Percentiles rank a stretch among this genome's conserved stretches.
Conservation (phyloP, 108 stramenopile species). For the Parmales sp. region DNA sequence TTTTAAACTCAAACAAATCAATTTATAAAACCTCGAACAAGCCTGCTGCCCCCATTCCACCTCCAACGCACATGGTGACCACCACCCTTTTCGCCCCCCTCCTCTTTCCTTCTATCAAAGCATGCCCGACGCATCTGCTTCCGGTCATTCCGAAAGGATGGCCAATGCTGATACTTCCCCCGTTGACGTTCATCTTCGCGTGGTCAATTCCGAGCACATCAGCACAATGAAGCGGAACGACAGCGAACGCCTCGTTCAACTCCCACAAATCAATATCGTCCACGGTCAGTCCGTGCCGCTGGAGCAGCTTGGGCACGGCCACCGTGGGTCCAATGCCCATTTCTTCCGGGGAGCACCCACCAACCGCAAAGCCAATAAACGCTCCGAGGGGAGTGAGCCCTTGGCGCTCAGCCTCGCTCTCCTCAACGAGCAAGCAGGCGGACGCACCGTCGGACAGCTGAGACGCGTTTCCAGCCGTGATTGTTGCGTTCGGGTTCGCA, state of each 20-base stretch:
- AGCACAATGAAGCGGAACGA: constrained; percentile 86
- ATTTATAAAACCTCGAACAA: constrained; percentile 17
- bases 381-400: constrained; percentile 20
- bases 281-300: constrained; percentile 58
- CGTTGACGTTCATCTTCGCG: constrained; percentile 77
- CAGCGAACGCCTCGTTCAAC: constrained; percentile 99
- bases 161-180: constrained; percentile 86
- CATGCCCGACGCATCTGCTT: constrained; percentile 15
- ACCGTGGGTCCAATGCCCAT: constrained; percentile 95
- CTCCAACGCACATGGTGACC: constrained; percentile 20
- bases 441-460: constrained; percentile 44
- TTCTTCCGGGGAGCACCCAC: constrained; percentile 80
- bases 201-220: constrained; percentile 90
- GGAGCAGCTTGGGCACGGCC: constrained; percentile 78
- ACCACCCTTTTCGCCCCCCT: constrained; percentile 21
- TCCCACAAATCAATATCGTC: constrained; percentile 91
- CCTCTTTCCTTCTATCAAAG: constrained; percentile 17
- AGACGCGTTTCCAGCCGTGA: constrained; percentile 28
- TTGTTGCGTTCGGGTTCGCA: constrained; percentile 5
- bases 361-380: constrained; percentile 32
- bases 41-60: constrained; percentile 19
- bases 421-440: constrained; percentile 27
- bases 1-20: too few species aligned
- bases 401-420: constrained; percentile 14
- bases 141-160: constrained; percentile 92